Evolutionary conservation across 2,329 filamentous ascomycete species (phyloP).

Genomic region (Diplodia intermedia): DNA sequence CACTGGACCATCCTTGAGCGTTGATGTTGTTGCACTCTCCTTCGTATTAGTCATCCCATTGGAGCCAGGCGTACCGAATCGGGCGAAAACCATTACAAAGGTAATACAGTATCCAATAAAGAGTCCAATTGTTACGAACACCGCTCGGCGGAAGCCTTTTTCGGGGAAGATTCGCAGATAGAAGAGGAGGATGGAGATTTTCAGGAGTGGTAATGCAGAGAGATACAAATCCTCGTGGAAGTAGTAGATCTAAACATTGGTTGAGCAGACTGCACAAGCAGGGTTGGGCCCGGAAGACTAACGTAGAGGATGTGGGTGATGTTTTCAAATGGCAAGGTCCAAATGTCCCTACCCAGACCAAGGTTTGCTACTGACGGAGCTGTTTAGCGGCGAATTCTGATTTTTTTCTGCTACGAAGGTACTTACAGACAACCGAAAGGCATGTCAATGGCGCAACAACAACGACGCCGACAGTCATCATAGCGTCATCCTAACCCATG

Average conservation of each 20-base stretch:
- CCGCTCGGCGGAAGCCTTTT: slow-evolving; percentile 38
- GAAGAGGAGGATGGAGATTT: slow-evolving; percentile 47
- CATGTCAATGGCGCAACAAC: slow-evolving; percentile 37
- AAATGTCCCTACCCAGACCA: slow-evolving; percentile 60
- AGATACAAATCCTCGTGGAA: slow-evolving; percentile 47
- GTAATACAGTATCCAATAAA: slow-evolving; percentile 38
- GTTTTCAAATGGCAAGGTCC: slow-evolving; percentile 53
- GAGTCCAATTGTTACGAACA: slow-evolving; percentile 40
- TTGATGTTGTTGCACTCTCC: slow-evolving; percentile 47
- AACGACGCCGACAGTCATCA: slow-evolving; percentile 50
- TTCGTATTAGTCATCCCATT: slow-evolving; percentile 39
- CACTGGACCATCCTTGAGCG: slow-evolving; percentile 43
- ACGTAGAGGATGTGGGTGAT: slow-evolving; percentile 54
- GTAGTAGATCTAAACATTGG: slow-evolving; percentile 34
- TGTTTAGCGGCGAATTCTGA: slow-evolving; percentile 25
- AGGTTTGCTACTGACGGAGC: slow-evolving; percentile 40
- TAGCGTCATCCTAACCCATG: slow-evolving; percentile 51
- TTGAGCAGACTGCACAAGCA: not conserved
- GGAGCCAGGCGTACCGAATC: slow-evolving; percentile 37
- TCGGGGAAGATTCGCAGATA: slow-evolving; percentile 46
- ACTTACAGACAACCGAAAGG: slow-evolving; percentile 35
- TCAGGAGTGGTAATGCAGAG: slow-evolving; percentile 43
- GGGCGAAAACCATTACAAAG: slow-evolving; percentile 36
- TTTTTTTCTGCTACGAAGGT: not conserved
- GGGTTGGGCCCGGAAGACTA: slow-evolving; percentile 15